These are phyloP conservation scores for Solanum verrucosum DNA, from an alignment of 257 asterid genomes.

Conservation along the genomic window DNA sequence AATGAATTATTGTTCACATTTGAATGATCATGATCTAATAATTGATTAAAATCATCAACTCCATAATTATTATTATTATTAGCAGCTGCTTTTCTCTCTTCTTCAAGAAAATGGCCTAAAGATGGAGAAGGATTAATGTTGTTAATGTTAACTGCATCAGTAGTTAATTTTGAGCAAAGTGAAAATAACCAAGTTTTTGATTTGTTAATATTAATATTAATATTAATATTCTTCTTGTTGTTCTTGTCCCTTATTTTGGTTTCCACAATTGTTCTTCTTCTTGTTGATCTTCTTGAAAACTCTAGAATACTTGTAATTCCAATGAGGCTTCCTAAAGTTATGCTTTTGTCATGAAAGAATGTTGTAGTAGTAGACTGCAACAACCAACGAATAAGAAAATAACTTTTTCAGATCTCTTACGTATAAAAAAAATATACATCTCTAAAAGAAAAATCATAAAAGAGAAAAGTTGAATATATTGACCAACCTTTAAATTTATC, in stretches of 20 bases:
- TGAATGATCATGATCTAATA: not conserved
- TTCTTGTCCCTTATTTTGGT: conserved; percentile 16
- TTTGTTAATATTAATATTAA: conserved; percentile 20
- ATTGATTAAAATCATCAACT: conserved; percentile 32
- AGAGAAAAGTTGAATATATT: not conserved
- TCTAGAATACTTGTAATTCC: conserved; percentile 61
- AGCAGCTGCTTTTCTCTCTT: conserved; percentile 36
- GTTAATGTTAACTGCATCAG: conserved; percentile 50
- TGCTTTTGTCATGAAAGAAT: conserved; percentile 62
- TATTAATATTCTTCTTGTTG: conserved; percentile 17
- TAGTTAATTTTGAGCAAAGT: conserved; percentile 49
- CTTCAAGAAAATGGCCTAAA: conserved; percentile 68
- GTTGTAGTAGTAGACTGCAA: conserved; percentile 61
- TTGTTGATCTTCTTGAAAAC: conserved; percentile 49
- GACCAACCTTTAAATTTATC: not conserved
- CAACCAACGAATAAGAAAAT: not conserved
- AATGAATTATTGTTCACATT: conserved; percentile 8
- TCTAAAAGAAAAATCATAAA: too few relatives aligned
- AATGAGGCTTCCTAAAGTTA: conserved; percentile 58
- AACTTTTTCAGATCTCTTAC: not conserved
- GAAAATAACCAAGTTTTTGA: conserved; percentile 51
- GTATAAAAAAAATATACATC: too few relatives aligned
- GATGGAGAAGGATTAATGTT: conserved; percentile 19
- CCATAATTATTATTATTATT: conserved; percentile 6
- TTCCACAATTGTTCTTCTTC: conserved; percentile 32